phyloP scores from a whole-genome alignment of 2,329 filamentous ascomycete species.

The Setomelanomma holmii region DNA sequence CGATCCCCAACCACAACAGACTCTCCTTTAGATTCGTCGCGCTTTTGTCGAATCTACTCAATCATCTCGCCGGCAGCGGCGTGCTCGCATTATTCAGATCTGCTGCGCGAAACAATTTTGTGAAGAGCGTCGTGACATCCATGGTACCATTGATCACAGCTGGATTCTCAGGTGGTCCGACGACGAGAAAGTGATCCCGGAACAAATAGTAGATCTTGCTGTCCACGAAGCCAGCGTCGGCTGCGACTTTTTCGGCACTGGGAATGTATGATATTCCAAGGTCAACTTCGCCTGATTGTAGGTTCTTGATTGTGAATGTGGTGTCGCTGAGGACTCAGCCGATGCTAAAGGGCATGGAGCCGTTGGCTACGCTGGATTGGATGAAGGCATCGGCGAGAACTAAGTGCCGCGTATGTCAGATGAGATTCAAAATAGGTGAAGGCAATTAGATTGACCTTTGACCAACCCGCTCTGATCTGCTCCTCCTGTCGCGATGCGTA shows the following conservation, averaged over 20 bases:
- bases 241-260: conserved; percentile 54
- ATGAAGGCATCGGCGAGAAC: conserved; percentile 51
- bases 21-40: conserved; percentile 60
- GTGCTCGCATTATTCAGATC: conserved; percentile 42
- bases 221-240: conserved; percentile 48
- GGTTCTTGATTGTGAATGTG: conserved; percentile 54
- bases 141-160: conserved; percentile 39
- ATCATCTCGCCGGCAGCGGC: conserved; percentile 49
- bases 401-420: conserved; percentile 10
- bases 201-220: conserved; percentile 52
- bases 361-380: conserved; percentile 35
- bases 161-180: conserved; percentile 48
- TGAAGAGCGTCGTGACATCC: conserved; percentile 46
- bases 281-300: conserved; percentile 50
- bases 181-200: conserved; percentile 57
- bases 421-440: too few species aligned
- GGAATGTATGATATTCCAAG: conserved; percentile 57
- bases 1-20: conserved; percentile 55
- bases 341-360: conserved; percentile 48
- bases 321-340: conserved; percentile 57
- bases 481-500: conserved; percentile 48
- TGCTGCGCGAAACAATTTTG: conserved; percentile 41
- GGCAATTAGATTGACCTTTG: conserved; percentile 23
- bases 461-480: conserved; percentile 50
- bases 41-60: conserved; percentile 58